These are phyloP conservation scores for Pholiota adiposa DNA, from an alignment of 1,284 basidiomycete genomes.

Conservation along the genomic window DNA sequence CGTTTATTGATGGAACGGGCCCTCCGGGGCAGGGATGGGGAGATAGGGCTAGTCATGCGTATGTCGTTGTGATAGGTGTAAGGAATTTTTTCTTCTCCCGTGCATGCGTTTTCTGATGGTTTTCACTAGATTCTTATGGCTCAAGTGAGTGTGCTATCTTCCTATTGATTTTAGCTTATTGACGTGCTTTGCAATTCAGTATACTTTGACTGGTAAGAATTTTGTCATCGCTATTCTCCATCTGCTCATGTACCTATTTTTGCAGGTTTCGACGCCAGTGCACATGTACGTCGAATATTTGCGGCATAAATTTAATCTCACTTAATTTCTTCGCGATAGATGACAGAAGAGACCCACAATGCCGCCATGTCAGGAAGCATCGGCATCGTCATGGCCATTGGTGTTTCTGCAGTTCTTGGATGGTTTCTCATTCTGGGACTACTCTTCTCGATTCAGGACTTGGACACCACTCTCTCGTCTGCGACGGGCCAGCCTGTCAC, in stretches of 20 bases:
- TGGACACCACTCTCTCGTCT: constrained; percentile 55
- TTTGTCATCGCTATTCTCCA: background rate
- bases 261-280: constrained; percentile 71
- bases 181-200: constrained; percentile 32
- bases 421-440: constrained; percentile 75
- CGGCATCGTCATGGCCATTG: constrained; percentile 74
- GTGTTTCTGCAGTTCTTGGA: constrained; percentile 73
- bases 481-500: constrained; percentile 71
- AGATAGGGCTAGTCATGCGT: constrained; percentile 65
- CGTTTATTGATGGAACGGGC: constrained; percentile 74
- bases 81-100: constrained; percentile 13
- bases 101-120: background rate
- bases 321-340: constrained; percentile 39
- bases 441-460: constrained; percentile 77
- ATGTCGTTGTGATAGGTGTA: constrained; percentile 70
- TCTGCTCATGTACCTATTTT: background rate
- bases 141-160: constrained; percentile 40
- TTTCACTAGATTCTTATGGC: constrained; percentile 59
- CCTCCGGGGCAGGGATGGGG: constrained; percentile 66
- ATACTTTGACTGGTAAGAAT: constrained; percentile 63
- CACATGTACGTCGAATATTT: constrained; percentile 51
- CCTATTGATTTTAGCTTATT: background rate
- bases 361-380: constrained; percentile 70
- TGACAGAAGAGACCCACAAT: constrained; percentile 81
- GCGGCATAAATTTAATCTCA: background rate